phyloP scores from a whole-genome alignment of 2,329 filamentous ascomycete species.

The Colletotrichum shisoi region DNA sequence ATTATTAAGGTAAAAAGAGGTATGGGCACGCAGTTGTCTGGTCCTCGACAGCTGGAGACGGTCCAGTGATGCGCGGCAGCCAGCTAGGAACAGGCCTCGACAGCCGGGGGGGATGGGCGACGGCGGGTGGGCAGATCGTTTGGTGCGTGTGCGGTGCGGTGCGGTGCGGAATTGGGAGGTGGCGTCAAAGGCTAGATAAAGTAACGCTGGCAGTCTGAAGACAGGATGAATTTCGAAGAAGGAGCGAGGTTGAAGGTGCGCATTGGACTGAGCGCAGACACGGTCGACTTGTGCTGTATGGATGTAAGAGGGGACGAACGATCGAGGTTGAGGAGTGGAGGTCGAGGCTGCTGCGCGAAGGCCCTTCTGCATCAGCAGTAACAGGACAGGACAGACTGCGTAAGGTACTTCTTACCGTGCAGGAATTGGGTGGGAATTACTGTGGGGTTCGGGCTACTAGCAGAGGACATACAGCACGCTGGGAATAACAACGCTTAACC shows the following conservation, averaged over 20 bases:
- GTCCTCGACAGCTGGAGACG: slow-evolving; percentile 36
- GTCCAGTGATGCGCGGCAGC: slow-evolving; percentile 33
- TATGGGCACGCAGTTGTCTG: slow-evolving; percentile 33
- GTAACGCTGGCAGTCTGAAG: slow-evolving; percentile 14
- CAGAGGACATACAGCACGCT: neutral
- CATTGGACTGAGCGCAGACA: slow-evolving; percentile 16
- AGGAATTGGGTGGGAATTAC: slow-evolving; percentile 17
- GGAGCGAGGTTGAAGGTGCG: slow-evolving; percentile 21
- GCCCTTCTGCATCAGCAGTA: slow-evolving; percentile 22
- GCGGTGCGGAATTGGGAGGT: slow-evolving; percentile 9
- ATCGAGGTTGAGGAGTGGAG: slow-evolving; percentile 27
- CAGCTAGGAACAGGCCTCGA: slow-evolving; percentile 37
- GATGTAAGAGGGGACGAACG: slow-evolving; percentile 24
- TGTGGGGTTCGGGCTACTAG: slow-evolving; percentile 5
- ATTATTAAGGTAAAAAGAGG: slow-evolving; percentile 36
- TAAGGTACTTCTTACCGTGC: slow-evolving; percentile 2
- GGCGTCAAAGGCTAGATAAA: slow-evolving; percentile 9
- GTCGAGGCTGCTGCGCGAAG: slow-evolving; percentile 28
- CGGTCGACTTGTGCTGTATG: slow-evolving; percentile 12
- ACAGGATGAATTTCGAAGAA: slow-evolving; percentile 25
- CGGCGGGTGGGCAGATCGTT: slow-evolving; percentile 23
- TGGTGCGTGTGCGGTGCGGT: neutral
- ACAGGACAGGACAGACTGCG: slow-evolving; percentile 6
- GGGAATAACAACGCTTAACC: no score
- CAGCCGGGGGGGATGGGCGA: slow-evolving; percentile 3